Evolutionary conservation across 2,329 filamentous ascomycete species (phyloP).

Genomic region (Fusarium oligoseptatum): DNA sequence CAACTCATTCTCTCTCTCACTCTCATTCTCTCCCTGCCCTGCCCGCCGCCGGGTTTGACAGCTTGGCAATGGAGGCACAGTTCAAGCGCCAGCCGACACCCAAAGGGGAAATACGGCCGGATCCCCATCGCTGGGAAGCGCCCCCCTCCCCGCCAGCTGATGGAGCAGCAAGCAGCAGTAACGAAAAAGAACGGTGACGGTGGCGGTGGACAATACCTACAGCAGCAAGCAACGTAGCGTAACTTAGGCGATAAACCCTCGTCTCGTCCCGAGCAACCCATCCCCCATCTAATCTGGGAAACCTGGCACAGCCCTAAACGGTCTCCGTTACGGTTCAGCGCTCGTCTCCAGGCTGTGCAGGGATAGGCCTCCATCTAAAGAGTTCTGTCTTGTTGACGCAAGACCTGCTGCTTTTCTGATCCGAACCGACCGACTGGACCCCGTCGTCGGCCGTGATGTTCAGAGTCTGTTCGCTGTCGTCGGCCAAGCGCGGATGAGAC

Average conservation of each 20-base stretch:
- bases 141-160: neutral
- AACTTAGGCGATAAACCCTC: neutral
- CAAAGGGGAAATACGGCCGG: slow-evolving; percentile 36
- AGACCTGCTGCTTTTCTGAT: neutral
- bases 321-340: neutral
- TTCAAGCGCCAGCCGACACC: slow-evolving; percentile 33
- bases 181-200: neutral
- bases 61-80: slow-evolving; percentile 35
- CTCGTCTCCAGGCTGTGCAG: slow-evolving; percentile 24
- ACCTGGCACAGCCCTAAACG: slow-evolving; percentile 25
- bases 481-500: slow-evolving; percentile 5
- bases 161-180: neutral
- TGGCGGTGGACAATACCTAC: neutral
- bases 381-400: neutral
- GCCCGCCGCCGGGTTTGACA: slow-evolving; percentile 18
- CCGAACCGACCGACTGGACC: slow-evolving; percentile 30
- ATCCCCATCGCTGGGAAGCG: slow-evolving; percentile 24
- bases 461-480: neutral
- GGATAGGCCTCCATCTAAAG: slow-evolving; percentile 23
- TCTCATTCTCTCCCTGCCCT: neutral
- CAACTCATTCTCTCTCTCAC: neutral
- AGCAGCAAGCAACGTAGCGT: neutral
- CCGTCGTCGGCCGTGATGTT: neutral
- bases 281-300: slow-evolving; percentile 29
- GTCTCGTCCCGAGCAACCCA: neutral